phyloP scores from a whole-genome alignment of 2,329 filamentous ascomycete species.

The Ascochyta rabiei region DNA sequence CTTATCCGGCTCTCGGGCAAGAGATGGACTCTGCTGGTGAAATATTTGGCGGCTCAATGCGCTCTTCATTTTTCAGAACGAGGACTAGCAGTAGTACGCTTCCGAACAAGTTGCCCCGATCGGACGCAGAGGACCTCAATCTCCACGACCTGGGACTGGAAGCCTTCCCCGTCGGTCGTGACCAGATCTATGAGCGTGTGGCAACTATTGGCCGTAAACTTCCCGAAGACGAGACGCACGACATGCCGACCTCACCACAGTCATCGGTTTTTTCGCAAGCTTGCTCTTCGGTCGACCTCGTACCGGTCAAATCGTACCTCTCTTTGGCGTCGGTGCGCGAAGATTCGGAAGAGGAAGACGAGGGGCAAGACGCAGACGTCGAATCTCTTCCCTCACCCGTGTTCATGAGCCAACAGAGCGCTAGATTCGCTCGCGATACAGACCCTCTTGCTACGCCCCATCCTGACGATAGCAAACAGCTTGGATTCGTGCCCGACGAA shows the following conservation, averaged over 20 bases:
- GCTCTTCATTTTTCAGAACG: conserved; percentile 25
- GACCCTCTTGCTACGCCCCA: conserved; percentile 24
- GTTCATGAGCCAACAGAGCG: conserved; percentile 14
- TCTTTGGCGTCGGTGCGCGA: conserved; percentile 40
- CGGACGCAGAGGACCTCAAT: conserved; percentile 38
- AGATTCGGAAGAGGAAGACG: conserved; percentile 34
- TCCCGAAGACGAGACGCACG: conserved; percentile 33
- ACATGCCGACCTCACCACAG: conserved; percentile 29
- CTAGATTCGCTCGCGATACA: conserved; percentile 14
- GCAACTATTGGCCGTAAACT: conserved; percentile 32
- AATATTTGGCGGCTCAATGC: conserved; percentile 16
- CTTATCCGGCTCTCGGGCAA: conserved; percentile 19
- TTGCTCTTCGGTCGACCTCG: conserved; percentile 40
- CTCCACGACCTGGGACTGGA: conserved; percentile 38
- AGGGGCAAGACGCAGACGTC: conserved; percentile 20
- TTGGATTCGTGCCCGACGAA: conserved; percentile 10
- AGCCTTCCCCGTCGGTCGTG: conserved; percentile 35
- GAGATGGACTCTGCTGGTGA: conserved; percentile 16
- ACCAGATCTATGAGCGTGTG: conserved; percentile 38
- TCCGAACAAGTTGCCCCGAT: conserved; percentile 35
- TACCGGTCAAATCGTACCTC: conserved; percentile 31
- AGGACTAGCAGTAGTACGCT: conserved; percentile 32
- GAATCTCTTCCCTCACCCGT: conserved; percentile 31
- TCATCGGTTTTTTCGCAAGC: conserved; percentile 35
- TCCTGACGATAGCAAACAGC: conserved; percentile 21